Base-by-base conservation (phyloP, 2,329 filamentous ascomycete genomes). In the Dactylellina haptotyla region DNA sequence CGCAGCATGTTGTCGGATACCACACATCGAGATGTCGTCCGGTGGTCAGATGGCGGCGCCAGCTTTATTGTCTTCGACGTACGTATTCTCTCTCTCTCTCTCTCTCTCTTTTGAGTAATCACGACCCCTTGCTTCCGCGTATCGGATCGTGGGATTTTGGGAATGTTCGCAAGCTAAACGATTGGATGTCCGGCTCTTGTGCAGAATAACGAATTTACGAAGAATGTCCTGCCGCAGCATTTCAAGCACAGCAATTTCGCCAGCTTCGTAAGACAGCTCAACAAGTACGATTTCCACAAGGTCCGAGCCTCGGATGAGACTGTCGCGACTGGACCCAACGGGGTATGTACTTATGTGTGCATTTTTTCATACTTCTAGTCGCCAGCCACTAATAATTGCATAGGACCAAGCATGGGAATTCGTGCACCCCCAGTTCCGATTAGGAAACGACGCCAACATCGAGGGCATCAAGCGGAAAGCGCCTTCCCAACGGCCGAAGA, bases 201-300 rank as follows among this genome's bases (percentile, higher is more conserved):
- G 25, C 80, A 97, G 94, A 96, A 96, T 81, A 94, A 98, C 81
- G 97, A 96, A 81, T 99, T 99, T 80, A 98, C 95, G 20, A 97
- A 97, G 81, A 90, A 91, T 39, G 96, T 99, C 78, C 87, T 99
- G 14, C 95, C 95, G 1, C 97, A 98, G 80, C 93, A 98, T 79
- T 99, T 99, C 85, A 99, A 99, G 82, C 95, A 98, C 83, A 96
- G 92, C 86, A 97, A 97, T 81, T 97, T 97, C 83, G 93, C 93
- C 30, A 97, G 93, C 82, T 97, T 97, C 80, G 93, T 97, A 69
- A 90, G 93, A 53, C 93, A 97, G 81, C 84, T 97, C 69, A 97
- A 97, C 84, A 97, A 97, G 81, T 97, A 78, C 57, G 93, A 97
- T 80, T 99, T 99, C 78, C 95, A 99, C 84, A 99, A 99, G 84